Evolutionary conservation across 768 basidiomycete genomes (phyloP).

Genomic region (Lepiota subincarnata): DNA sequence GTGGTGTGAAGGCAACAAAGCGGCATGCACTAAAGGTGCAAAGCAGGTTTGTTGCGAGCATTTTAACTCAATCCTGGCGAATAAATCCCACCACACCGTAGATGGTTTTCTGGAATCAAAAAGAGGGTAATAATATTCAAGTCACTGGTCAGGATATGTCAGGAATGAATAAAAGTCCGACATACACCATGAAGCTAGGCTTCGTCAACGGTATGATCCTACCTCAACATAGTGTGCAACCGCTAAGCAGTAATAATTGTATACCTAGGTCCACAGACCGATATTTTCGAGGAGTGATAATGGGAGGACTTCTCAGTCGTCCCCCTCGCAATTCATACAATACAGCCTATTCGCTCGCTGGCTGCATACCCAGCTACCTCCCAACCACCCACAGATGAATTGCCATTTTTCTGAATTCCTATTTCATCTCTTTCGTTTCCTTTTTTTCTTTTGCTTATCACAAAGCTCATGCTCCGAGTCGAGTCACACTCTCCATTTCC

Average conservation of each 20-base stretch:
- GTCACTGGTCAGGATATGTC: conserved; percentile 37
- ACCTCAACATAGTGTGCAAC: neutral
- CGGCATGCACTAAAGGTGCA: conserved; percentile 31
- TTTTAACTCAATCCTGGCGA: too few species aligned
- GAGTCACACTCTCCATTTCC: too few species aligned
- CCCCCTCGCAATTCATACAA: too few species aligned
- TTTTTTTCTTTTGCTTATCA: too few species aligned
- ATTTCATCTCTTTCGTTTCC: too few species aligned
- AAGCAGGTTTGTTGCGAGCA: conserved; percentile 27
- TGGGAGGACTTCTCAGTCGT: neutral
- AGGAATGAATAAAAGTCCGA: conserved; percentile 35
- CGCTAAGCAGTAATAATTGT: neutral
- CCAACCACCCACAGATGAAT: too few species aligned
- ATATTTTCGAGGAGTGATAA: neutral
- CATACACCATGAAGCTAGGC: conserved; percentile 33
- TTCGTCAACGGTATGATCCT: conserved; percentile 25
- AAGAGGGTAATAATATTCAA: conserved; percentile 39
- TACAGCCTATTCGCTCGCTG: too few species aligned
- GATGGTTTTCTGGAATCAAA: conserved; percentile 41
- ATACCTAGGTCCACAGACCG: neutral
- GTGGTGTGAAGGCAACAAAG: conserved; percentile 37
- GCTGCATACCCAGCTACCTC: too few species aligned
- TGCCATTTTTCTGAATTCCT: too few species aligned
- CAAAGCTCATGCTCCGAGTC: too few species aligned
- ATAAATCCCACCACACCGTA: conserved; percentile 2